Evolutionary conservation across 345 rosid species (phyloP).

Genomic region (Camelina hispida): DNA sequence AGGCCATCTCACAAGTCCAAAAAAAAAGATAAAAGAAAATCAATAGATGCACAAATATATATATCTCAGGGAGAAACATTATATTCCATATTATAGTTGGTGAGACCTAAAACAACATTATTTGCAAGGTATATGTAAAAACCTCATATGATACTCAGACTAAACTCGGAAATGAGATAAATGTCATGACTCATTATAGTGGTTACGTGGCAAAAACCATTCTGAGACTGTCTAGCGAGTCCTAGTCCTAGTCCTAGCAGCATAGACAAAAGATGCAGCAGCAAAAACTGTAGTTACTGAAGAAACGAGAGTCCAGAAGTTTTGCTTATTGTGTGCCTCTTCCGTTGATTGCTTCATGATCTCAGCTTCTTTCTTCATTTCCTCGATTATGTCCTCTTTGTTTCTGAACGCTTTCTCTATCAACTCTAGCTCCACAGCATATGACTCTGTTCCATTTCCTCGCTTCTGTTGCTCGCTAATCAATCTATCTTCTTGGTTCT

Average conservation of each 20-base stretch:
- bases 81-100: slow-evolving; percentile 29
- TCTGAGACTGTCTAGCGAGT: slow-evolving; percentile 45
- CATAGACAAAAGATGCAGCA: slow-evolving; percentile 67
- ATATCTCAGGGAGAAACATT: background rate
- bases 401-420: no score
- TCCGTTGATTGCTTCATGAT: slow-evolving; percentile 54
- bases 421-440: no score
- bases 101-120: slow-evolving; percentile 32
- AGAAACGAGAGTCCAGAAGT: slow-evolving; percentile 66
- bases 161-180: slow-evolving; percentile 8
- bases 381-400: no score
- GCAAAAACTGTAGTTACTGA: slow-evolving; percentile 69
- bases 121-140: slow-evolving; percentile 16
- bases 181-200: background rate
- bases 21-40: slow-evolving; percentile 5
- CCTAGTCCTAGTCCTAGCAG: slow-evolving; percentile 37
- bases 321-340: slow-evolving; percentile 61
- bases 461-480: no score
- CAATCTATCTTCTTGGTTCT: no score
- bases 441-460: no score
- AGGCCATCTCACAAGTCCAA: slow-evolving; percentile 11
- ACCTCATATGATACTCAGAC: slow-evolving; percentile 6
- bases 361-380: slow-evolving; percentile 34
- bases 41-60: background rate
- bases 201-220: slow-evolving; percentile 14